Conservation (phyloP, 768 basidiomycete species). For the Fomitopsis pulvina region DNA sequence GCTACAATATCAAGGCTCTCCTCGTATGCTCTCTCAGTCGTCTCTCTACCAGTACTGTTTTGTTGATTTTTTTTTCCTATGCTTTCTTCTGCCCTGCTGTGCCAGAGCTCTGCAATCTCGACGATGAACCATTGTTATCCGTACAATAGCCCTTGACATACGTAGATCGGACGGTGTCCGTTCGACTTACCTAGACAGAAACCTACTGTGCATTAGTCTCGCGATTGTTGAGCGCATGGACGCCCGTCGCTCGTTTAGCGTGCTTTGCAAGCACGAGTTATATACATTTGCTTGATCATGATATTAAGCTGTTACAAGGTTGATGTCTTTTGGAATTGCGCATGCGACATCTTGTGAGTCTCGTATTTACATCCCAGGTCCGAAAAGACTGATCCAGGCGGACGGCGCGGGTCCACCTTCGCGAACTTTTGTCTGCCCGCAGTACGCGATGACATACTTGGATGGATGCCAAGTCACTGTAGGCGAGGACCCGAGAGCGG, state of each 20-base stretch:
- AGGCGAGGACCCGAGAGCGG: slow-evolving; percentile 63
- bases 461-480: slow-evolving; percentile 81
- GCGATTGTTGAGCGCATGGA: slow-evolving; percentile 1
- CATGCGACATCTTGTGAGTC: neutral
- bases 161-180: slow-evolving; percentile 1
- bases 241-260: neutral
- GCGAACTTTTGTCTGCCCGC: slow-evolving; percentile 63
- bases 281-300: neutral
- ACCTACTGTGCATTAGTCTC: neutral
- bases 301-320: neutral
- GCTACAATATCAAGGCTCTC: slow-evolving; percentile 11
- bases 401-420: slow-evolving; percentile 62
- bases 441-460: slow-evolving; percentile 75
- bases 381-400: slow-evolving; percentile 71
- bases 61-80: slow-evolving; percentile 7
- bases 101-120: slow-evolving; percentile 4
- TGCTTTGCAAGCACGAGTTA: neutral
- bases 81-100: slow-evolving; percentile 7
- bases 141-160: neutral
- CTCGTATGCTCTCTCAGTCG: slow-evolving; percentile 9
- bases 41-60: neutral
- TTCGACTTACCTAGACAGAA: neutral
- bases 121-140: neutral
- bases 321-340: neutral
- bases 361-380: slow-evolving; percentile 25